Evolutionary conservation across 192 early-diverging fungal species (phyloP).

Genomic region (Backusella liffmaniae): DNA sequence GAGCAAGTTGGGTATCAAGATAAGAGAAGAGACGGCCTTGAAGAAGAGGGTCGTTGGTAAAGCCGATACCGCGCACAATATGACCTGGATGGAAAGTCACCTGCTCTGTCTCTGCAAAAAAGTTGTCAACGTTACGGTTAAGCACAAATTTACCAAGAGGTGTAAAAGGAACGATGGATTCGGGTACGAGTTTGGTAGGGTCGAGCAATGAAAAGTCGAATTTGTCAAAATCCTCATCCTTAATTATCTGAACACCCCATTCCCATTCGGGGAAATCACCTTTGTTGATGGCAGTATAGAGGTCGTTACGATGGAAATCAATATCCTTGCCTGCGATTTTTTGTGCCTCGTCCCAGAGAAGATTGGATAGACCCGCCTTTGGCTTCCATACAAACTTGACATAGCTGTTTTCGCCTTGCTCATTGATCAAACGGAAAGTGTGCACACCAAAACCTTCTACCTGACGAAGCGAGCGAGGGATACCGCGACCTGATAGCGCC

Average conservation of each 20-base stretch:
- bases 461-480: slow-evolving; percentile 37
- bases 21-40: slow-evolving; percentile 49
- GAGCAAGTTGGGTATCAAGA: slow-evolving; percentile 45
- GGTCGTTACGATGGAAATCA: slow-evolving; percentile 43
- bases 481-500: slow-evolving; percentile 44
- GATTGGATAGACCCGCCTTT: slow-evolving; percentile 30
- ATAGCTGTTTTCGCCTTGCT: slow-evolving; percentile 32
- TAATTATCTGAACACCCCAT: slow-evolving; percentile 42
- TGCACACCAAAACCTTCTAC: slow-evolving; percentile 49
- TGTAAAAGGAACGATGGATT: slow-evolving; percentile 39
- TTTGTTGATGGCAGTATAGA: slow-evolving; percentile 33
- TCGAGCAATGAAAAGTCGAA: slow-evolving; percentile 46
- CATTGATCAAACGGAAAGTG: slow-evolving; percentile 46
- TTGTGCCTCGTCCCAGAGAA: slow-evolving; percentile 39
- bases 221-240: slow-evolving; percentile 29
- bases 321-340: slow-evolving; percentile 41
- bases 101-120: slow-evolving; percentile 50
- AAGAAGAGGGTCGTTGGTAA: slow-evolving; percentile 44
- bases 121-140: slow-evolving; percentile 45
- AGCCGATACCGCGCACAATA: slow-evolving; percentile 43
- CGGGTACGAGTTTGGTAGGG: slow-evolving; percentile 46
- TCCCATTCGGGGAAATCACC: slow-evolving; percentile 46
- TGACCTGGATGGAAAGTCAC: slow-evolving; percentile 38
- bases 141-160: slow-evolving; percentile 44
- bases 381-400: slow-evolving; percentile 51